Evolutionary conservation across 2,329 filamentous ascomycete species (phyloP).

Genomic region (Colletotrichum incanum): DNA sequence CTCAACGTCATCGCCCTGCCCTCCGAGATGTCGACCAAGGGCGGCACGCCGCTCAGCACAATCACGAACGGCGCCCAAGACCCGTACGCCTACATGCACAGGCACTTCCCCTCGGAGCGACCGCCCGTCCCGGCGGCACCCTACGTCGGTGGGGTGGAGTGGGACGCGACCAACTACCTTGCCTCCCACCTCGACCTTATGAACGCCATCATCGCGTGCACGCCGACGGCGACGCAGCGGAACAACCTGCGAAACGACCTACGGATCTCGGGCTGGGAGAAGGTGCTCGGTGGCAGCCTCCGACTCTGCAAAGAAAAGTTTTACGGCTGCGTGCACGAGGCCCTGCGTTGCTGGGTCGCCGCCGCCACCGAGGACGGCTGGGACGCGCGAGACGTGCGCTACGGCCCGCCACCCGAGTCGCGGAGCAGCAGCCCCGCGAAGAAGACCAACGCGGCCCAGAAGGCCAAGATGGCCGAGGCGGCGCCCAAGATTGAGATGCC

Average conservation of each 20-base stretch:
- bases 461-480: slow-evolving; percentile 66
- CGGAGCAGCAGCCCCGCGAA: slow-evolving; percentile 62
- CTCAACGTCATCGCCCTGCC: slow-evolving; percentile 87
- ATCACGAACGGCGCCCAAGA: slow-evolving; percentile 56
- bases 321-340: slow-evolving; percentile 92
- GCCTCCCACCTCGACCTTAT: slow-evolving; percentile 93
- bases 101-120: slow-evolving; percentile 87
- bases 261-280: slow-evolving; percentile 90
- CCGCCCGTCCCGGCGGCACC: slow-evolving; percentile 94
- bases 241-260: slow-evolving; percentile 86
- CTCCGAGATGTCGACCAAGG: slow-evolving; percentile 55
- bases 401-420: slow-evolving; percentile 71
- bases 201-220: slow-evolving; percentile 89
- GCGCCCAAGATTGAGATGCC: slow-evolving; percentile 75
- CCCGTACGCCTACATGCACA: slow-evolving; percentile 74
- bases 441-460: slow-evolving; percentile 57
- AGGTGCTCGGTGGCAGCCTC: slow-evolving; percentile 86
- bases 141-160: slow-evolving; percentile 97
- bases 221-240: slow-evolving; percentile 78
- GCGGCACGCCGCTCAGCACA: slow-evolving; percentile 45
- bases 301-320: slow-evolving; percentile 98
- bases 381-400: slow-evolving; percentile 86
- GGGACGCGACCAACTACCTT: slow-evolving; percentile 98
- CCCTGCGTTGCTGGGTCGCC: slow-evolving; percentile 89
- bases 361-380: slow-evolving; percentile 91